phyloP scores from a whole-genome alignment of 116 monocot species.

The Papilionanthe hybrid region DNA sequence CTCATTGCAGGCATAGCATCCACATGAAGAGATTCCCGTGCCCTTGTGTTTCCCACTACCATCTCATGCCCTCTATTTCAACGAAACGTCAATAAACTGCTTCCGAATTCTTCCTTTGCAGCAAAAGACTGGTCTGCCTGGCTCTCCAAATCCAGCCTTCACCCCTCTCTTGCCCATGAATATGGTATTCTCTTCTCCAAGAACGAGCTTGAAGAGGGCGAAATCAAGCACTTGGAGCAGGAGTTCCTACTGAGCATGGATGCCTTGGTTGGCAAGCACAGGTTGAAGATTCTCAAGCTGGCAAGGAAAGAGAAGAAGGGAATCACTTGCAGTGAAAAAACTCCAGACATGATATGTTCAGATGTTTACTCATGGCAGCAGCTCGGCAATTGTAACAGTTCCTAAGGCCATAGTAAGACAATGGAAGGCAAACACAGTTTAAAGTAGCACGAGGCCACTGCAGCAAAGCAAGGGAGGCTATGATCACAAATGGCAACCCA shows the following conservation, averaged over 20 bases:
- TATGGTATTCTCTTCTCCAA: slow-evolving; percentile 62
- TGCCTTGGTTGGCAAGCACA: slow-evolving; percentile 78
- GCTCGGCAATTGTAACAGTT: slow-evolving; percentile 28
- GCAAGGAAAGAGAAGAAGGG: slow-evolving; percentile 28
- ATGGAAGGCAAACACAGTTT: slow-evolving; percentile 9
- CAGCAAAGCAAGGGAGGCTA: slow-evolving; percentile 23
- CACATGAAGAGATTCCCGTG: background rate
- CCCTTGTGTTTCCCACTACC: background rate
- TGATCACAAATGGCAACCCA: slow-evolving; percentile 40
- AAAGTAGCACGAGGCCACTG: slow-evolving; percentile 31
- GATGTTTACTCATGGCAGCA: background rate
- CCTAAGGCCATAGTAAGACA: slow-evolving; percentile 6
- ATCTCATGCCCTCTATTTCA: background rate
- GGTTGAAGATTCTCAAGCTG: slow-evolving; percentile 87
- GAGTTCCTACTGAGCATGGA: slow-evolving; percentile 93
- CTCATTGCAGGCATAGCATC: background rate
- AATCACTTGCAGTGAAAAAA: background rate
- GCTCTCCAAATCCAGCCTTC: slow-evolving; percentile 54
- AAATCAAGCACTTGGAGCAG: slow-evolving; percentile 67
- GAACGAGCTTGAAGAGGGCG: slow-evolving; percentile 81
- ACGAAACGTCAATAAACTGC: background rate
- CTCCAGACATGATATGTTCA: background rate
- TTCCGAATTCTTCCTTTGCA: background rate
- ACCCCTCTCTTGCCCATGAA: slow-evolving; percentile 36
- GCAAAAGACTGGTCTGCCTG: slow-evolving; percentile 83